Conservation (phyloP, 2,329 filamentous ascomycete genomes). For the Grosmannia penicillata region DNA sequence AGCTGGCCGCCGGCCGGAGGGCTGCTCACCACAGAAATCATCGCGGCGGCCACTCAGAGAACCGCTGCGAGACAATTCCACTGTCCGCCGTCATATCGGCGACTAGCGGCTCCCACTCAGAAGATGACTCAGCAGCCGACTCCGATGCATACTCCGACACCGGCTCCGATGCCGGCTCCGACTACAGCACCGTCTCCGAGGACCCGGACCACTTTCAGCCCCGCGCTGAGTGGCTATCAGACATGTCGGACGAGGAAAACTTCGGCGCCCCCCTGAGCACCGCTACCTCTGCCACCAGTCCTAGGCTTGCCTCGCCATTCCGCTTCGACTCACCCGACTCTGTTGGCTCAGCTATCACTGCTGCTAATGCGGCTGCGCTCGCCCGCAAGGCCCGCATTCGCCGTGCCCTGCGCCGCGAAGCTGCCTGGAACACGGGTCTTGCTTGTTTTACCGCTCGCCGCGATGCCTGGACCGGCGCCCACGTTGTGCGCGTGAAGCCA, state of each 20-base stretch:
- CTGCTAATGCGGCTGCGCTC: conserved; percentile 24
- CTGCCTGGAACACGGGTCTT: conserved; percentile 67
- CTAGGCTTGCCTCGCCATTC: conserved; percentile 25
- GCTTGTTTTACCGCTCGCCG: conserved; percentile 64
- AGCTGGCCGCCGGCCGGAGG: not conserved
- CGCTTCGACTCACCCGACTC: conserved; percentile 35
- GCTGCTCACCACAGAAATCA: not conserved
- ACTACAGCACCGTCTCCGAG: conserved; percentile 43
- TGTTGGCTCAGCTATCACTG: conserved; percentile 25
- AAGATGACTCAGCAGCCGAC: not conserved
- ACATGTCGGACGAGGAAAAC: conserved; percentile 35
- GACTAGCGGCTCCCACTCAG: not conserved
- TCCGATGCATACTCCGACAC: conserved; percentile 17
- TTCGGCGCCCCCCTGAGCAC: conserved; percentile 1
- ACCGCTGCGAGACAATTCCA: not conserved
- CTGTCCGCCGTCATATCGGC: not conserved
- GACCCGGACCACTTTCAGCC: conserved; percentile 34
- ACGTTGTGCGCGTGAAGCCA: conserved; percentile 37
- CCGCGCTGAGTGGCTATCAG: conserved; percentile 41
- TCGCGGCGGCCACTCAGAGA: not conserved
- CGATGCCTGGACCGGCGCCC: conserved; percentile 75
- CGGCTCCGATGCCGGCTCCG: conserved; percentile 30
- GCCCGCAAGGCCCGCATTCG: conserved; percentile 41
- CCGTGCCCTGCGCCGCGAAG: conserved; percentile 45
- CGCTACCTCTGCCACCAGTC: not conserved